Evolutionary conservation across 352 stramenopile genomes (phyloP).

Genomic region (Globisporangium paroecandrum): DNA sequence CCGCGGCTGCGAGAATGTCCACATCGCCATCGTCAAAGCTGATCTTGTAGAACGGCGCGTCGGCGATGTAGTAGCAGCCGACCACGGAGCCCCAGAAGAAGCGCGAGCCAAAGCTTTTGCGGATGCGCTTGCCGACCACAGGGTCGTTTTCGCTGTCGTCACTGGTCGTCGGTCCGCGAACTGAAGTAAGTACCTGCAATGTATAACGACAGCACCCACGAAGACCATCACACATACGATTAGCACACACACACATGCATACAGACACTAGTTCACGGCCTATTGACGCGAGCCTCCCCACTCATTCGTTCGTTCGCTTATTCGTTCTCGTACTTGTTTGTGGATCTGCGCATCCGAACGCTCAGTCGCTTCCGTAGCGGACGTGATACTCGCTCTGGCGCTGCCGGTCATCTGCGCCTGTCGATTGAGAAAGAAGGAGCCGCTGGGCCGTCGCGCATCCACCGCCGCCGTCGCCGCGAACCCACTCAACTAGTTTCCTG

Average conservation of each 20-base stretch:
- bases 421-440: background rate
- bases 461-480: background rate
- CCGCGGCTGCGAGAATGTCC: slow-evolving; percentile 55
- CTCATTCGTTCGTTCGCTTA: background rate
- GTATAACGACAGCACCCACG: background rate
- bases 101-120: slow-evolving; percentile 65
- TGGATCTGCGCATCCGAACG: background rate
- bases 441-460: background rate
- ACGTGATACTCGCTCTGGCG: background rate
- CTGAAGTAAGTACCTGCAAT: background rate
- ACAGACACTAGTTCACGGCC: background rate
- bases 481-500: background rate
- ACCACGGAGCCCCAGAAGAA: slow-evolving; percentile 65
- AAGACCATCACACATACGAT: background rate
- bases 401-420: background rate
- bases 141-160: slow-evolving; percentile 11
- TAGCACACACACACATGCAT: background rate
- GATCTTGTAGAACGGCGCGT: slow-evolving; percentile 70
- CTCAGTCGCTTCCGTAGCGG: background rate
- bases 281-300: background rate
- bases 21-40: slow-evolving; percentile 82
- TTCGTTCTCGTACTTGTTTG: background rate
- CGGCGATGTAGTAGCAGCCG: slow-evolving; percentile 46
- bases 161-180: background rate
- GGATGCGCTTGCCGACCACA: slow-evolving; percentile 40